Base-by-base conservation (phyloP, 305 asterid genomes). In the Fraxinus baroniana region DNA sequence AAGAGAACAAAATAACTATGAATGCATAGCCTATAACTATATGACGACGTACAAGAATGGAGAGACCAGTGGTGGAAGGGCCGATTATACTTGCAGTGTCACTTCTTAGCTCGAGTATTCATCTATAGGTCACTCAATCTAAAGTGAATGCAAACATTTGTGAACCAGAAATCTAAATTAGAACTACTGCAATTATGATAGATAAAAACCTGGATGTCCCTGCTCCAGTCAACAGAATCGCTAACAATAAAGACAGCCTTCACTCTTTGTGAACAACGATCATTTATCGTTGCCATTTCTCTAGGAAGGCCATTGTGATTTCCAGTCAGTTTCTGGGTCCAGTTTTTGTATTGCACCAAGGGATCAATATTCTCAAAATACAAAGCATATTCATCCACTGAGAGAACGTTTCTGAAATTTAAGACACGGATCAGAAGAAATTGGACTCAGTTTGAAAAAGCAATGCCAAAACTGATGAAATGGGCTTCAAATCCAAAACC, bases 191-290 rank as follows among this genome's bases (percentile, higher is more conserved):
- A 52, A 30, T 55, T 37, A 80, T 75, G 83, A 86, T 80, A 83
- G 89, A 90, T 72, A 86, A 79, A 72, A 70, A 93, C 99, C 99
- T 95, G 99, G 83, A 94, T 90, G 78, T 94, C 99, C 89, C 97
- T 89, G 91, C 97, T 91, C 99, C 99, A 95, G 89, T 95, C 99
- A 83, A 95, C 89, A 46, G 98, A 90, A 86, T 94, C 99, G 32
- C 99, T 95, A 87, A 93, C 97, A 84, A 95, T 79, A 82, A 95
- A 95, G 83, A 91, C 97, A 78, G 98, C 99, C 74, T 86, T 84
- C 82, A 94, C 97, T 80, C 90, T 87, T 88, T 94, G 90, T 33
- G 94, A 91, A 85, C 84, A 85, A 30, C 87, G 92, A 90, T 89
- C 90, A 33, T 79, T 62, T 82, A 81, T 90, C 72, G 76, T 22